Conservation (phyloP, 108 stramenopile genomes). For the Conticribra weissflogii region DNA sequence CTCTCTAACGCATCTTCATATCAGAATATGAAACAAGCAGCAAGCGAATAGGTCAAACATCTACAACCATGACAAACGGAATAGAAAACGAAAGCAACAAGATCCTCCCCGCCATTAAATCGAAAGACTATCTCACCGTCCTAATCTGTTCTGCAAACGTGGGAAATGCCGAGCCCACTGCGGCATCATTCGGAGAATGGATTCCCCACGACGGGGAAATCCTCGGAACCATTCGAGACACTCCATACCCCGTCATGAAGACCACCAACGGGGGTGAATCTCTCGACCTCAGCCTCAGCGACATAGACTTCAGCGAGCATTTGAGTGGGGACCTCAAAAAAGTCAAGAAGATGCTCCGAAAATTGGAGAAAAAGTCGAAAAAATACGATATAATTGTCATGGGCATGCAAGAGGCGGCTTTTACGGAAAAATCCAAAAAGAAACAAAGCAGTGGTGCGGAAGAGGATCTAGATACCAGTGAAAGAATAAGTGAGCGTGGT, state of each 20-base stretch:
- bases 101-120: too few species aligned
- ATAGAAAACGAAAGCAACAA: too few species aligned
- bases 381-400: slow-evolving; percentile 50
- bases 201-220: slow-evolving; percentile 41
- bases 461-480: slow-evolving; percentile 12
- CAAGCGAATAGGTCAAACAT: too few species aligned
- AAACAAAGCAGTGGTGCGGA: not conserved
- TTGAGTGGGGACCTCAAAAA: too few species aligned
- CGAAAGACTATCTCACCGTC: slow-evolving; percentile 7
- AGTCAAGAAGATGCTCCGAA: too few species aligned
- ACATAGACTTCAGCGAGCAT: too few species aligned
- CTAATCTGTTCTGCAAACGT: slow-evolving; percentile 44
- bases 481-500: not conserved
- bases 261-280: not conserved
- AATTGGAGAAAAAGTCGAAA: not conserved
- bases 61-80: too few species aligned
- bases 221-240: not conserved
- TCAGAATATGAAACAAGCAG: too few species aligned
- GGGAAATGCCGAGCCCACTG: slow-evolving; percentile 52
- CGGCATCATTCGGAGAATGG: slow-evolving; percentile 41
- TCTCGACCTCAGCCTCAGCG: too few species aligned
- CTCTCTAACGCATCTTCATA: too few species aligned
- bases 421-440: slow-evolving; percentile 7
- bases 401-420: slow-evolving; percentile 60
- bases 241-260: slow-evolving; percentile 4